These are phyloP conservation scores for Penicillium mononematosum DNA, from an alignment of 495 filamentous ascomycete genomes.

Conservation along the genomic window DNA sequence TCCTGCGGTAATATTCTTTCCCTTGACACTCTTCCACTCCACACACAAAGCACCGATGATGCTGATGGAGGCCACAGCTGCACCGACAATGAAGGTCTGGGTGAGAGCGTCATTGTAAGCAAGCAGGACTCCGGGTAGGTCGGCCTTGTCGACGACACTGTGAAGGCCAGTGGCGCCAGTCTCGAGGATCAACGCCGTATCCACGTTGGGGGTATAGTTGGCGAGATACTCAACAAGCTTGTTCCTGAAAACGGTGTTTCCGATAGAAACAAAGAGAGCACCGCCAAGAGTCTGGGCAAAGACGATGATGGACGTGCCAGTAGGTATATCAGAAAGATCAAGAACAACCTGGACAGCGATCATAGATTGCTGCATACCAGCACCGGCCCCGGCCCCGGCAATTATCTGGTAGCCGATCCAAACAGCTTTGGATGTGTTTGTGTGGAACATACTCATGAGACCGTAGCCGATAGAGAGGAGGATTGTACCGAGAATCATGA, in stretches of 20 bases:
- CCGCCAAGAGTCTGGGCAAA: slow-evolving; percentile 71
- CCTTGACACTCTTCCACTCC: slow-evolving; percentile 53
- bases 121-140: neutral
- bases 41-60: slow-evolving; percentile 39
- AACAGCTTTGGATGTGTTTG: slow-evolving; percentile 39
- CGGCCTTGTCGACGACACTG: slow-evolving; percentile 4
- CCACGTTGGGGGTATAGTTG: slow-evolving; percentile 41
- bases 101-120: slow-evolving; percentile 17
- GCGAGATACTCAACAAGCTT: slow-evolving; percentile 50
- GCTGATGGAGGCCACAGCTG: slow-evolving; percentile 24
- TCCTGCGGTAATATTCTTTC: slow-evolving; percentile 1
- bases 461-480: slow-evolving; percentile 62
- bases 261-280: slow-evolving; percentile 63
- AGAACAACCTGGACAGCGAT: slow-evolving; percentile 34
- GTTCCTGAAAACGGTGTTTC: slow-evolving; percentile 62
- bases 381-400: slow-evolving; percentile 52
- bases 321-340: slow-evolving; percentile 20
- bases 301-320: slow-evolving; percentile 54
- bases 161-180: slow-evolving; percentile 45
- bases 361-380: slow-evolving; percentile 46
- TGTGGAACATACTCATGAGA: slow-evolving; percentile 57
- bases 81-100: slow-evolving; percentile 29
- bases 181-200: slow-evolving; percentile 48
- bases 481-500: slow-evolving; percentile 55
- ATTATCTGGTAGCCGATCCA: slow-evolving; percentile 65